A percentile compares a stretch with the other conserved stretches of the same genome.
phyloP scores from a whole-genome alignment of 1,139 yeast species.

The Groenewaldozyma sp. region DNA sequence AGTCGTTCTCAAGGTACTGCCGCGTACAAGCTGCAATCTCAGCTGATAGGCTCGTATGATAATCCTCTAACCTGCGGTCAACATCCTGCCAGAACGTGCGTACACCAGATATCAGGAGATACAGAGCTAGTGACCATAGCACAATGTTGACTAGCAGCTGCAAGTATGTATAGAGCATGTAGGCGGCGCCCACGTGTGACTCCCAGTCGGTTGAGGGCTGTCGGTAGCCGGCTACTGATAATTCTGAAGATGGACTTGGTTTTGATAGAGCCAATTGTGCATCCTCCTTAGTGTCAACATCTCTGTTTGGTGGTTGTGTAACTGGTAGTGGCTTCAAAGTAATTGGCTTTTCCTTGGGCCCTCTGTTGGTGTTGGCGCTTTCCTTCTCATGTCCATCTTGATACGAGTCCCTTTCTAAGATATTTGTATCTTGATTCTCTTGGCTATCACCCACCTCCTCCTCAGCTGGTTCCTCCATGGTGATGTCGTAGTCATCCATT shows the following conservation, averaged over 20 bases:
- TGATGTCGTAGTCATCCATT: too few species aligned
- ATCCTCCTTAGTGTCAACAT: too few species aligned
- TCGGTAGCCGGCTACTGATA: too few species aligned
- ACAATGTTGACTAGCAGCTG: slow-evolving; percentile 58
- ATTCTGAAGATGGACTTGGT: too few species aligned
- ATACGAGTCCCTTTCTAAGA: too few species aligned
- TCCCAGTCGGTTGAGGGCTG: slow-evolving; percentile 13
- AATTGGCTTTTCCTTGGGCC: not conserved
- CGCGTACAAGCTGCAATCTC: slow-evolving; percentile 60
- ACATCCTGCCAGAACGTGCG: slow-evolving; percentile 58
- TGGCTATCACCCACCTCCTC: too few species aligned
- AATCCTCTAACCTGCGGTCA: slow-evolving; percentile 47
- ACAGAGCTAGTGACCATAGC: slow-evolving; percentile 44
- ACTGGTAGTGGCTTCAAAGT: not conserved
- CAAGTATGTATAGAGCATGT: slow-evolving; percentile 60
- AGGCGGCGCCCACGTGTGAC: slow-evolving; percentile 37
- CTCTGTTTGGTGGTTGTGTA: too few species aligned
- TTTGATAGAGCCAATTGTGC: too few species aligned
- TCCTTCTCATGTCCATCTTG: too few species aligned
- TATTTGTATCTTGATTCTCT: too few species aligned
- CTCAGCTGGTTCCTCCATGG: too few species aligned
- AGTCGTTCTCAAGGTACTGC: slow-evolving; percentile 59
- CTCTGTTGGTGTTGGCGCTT: too few species aligned
- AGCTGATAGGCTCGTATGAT: slow-evolving; percentile 44
- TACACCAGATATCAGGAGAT: slow-evolving; percentile 43